Evolutionary conservation across 352 stramenopile species (phyloP).

Genomic region (Pythium brassicae): DNA sequence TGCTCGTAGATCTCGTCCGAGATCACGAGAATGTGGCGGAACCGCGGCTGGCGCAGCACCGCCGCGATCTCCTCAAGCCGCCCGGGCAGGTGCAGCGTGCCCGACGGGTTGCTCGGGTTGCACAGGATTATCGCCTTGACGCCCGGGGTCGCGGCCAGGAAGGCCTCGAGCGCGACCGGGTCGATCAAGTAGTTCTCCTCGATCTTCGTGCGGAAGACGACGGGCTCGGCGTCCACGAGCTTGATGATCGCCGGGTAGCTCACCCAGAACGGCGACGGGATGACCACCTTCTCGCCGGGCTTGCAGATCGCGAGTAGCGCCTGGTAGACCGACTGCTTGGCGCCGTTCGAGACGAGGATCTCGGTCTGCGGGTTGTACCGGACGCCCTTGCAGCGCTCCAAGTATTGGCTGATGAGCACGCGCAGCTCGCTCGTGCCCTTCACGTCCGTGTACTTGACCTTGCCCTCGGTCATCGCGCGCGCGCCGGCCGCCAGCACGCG

Average conservation of each 20-base stretch:
- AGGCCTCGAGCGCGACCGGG: conserved; percentile 65
- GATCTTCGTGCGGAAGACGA: conserved; percentile 90
- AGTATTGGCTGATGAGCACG: conserved; percentile 86
- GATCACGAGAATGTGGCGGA: conserved; percentile 83
- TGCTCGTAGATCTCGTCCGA: conserved; percentile 97
- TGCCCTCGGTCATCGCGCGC: conserved; percentile 55
- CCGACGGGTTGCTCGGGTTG: conserved; percentile 96
- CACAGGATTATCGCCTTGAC: conserved; percentile 93
- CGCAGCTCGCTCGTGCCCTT: conserved; percentile 89
- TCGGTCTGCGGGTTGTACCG: conserved; percentile 87
- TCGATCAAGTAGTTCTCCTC: conserved; percentile 92
- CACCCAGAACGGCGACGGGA: conserved; percentile 96
- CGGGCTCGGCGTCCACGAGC: conserved; percentile 82
- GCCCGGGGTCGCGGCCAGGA: conserved; percentile 62
- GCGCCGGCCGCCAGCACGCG: conserved; percentile 90
- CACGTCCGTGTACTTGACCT: conserved; percentile 95
- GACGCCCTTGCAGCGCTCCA: conserved; percentile 87
- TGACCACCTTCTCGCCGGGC: conserved; percentile 92
- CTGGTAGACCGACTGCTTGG: conserved; percentile 95
- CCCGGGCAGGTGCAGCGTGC: conserved; percentile 65
- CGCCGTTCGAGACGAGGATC: conserved; percentile 95
- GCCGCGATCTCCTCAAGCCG: conserved; percentile 51
- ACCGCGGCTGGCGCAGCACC: conserved; percentile 53
- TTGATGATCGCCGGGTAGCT: conserved; percentile 97
- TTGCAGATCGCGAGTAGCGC: conserved; percentile 89